These are phyloP conservation scores for Solanum pennellii DNA, from an alignment of 257 asterid genomes.

Conservation along the genomic window DNA sequence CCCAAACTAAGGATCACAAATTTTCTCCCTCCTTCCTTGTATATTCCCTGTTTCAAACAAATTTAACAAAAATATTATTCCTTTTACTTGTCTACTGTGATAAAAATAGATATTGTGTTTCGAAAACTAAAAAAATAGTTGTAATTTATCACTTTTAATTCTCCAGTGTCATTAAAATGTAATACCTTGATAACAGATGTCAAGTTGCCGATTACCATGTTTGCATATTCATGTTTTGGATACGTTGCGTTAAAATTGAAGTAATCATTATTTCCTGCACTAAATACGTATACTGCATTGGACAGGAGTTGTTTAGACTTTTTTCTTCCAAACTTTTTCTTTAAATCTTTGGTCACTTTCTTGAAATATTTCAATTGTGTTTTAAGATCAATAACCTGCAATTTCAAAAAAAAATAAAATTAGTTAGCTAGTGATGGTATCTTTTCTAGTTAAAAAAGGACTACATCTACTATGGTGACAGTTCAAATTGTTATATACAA, in stretches of 20 bases:
- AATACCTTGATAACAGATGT: constrained; percentile 8
- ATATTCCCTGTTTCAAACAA: constrained; percentile 5
- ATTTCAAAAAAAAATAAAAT: neutral
- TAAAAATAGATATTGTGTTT: neutral
- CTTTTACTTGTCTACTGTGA: neutral
- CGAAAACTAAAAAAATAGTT: too few species aligned
- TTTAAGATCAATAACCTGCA: constrained; percentile 15
- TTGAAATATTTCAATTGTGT: constrained; percentile 11
- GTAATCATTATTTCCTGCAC: constrained; percentile 12
- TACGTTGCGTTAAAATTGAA: neutral
- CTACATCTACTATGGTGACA: neutral
- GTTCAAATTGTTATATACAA: neutral
- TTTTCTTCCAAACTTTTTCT: constrained; percentile 3
- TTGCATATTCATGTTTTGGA: constrained; percentile 2
- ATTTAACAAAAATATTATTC: neutral
- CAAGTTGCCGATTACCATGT: constrained; percentile 8
- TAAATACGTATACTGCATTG: constrained; percentile 16
- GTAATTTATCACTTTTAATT: too few species aligned
- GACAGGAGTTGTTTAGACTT: neutral
- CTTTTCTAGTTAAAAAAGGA: neutral
- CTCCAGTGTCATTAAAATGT: neutral
- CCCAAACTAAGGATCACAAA: constrained; percentile 8
- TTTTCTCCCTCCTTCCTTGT: constrained; percentile 19
- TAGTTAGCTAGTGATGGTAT: neutral
- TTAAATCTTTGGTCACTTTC: constrained; percentile 3